Percentiles rank a stretch among this genome's conserved stretches.
Evolutionary conservation across 2,329 filamentous ascomycete species (phyloP).

Genomic region (Metarhizium rileyi): DNA sequence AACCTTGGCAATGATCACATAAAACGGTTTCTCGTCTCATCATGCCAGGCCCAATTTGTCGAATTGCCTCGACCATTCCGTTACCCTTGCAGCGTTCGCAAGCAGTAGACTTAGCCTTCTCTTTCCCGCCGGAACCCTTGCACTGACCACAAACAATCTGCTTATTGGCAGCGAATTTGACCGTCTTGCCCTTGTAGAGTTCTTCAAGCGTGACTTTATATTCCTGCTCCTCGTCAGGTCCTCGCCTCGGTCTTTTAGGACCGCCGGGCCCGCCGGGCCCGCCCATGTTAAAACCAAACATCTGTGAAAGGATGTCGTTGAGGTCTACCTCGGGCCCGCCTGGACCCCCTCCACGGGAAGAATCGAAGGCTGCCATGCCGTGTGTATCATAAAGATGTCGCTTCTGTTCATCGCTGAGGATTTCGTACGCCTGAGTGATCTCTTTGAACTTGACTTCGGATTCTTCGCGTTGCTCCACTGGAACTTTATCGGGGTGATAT

Average conservation of each 20-base stretch:
- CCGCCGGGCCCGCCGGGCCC: slow-evolving; percentile 43
- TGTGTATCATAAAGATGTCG: slow-evolving; percentile 85
- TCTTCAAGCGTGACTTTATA: slow-evolving; percentile 91
- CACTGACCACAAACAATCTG: slow-evolving; percentile 81
- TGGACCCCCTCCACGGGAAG: slow-evolving; percentile 54
- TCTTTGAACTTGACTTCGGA: slow-evolving; percentile 90
- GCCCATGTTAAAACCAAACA: slow-evolving; percentile 73
- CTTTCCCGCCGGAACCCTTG: slow-evolving; percentile 83
- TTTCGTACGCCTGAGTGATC: slow-evolving; percentile 92
- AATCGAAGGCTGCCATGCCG: slow-evolving; percentile 93
- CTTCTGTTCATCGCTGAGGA: slow-evolving; percentile 92
- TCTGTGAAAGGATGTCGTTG: slow-evolving; percentile 86
- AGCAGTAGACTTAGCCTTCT: slow-evolving; percentile 73
- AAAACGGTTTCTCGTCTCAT: slow-evolving; percentile 70
- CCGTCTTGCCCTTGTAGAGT: slow-evolving; percentile 96
- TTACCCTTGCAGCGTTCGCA: slow-evolving; percentile 80
- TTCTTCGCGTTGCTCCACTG: slow-evolving; percentile 72
- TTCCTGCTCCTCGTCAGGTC: slow-evolving; percentile 76
- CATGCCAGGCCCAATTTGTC: slow-evolving; percentile 78
- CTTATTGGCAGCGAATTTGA: slow-evolving; percentile 92
- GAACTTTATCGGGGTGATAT: slow-evolving; percentile 92
- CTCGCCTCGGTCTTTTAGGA: slow-evolving; percentile 55
- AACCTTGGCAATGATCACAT: slow-evolving; percentile 76
- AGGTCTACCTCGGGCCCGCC: slow-evolving; percentile 68
- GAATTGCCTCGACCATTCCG: slow-evolving; percentile 67